Evolutionary conservation across 2,329 filamentous ascomycete species (phyloP).

Genomic region (Clonostachys sp.): DNA sequence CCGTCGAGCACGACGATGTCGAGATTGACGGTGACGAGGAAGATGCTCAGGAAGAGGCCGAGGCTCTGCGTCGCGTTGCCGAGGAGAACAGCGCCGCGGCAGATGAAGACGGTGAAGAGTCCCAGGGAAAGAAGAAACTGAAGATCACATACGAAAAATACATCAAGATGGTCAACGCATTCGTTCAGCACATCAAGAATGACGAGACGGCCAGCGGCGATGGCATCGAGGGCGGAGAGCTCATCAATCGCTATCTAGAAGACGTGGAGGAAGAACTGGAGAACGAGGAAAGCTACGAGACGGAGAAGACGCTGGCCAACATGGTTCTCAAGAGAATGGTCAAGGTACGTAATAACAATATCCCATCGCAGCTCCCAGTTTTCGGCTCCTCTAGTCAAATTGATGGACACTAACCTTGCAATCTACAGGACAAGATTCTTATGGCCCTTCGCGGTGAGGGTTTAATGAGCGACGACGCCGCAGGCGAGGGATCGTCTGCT

Average conservation of each 20-base stretch:
- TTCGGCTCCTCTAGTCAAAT: not conserved
- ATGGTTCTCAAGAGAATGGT: conserved; percentile 96
- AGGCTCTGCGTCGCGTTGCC: conserved; percentile 32
- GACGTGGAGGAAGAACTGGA: conserved; percentile 80
- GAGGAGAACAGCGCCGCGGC: conserved; percentile 23
- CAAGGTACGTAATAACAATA: conserved; percentile 57
- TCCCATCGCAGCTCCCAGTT: too few relatives aligned
- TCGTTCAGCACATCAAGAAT: conserved; percentile 79
- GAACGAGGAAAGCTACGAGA: conserved; percentile 75
- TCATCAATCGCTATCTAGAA: conserved; percentile 89
- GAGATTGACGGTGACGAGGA: conserved; percentile 79
- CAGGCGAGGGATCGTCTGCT: conserved; percentile 31
- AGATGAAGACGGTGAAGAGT: conserved; percentile 19
- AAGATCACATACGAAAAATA: conserved; percentile 97
- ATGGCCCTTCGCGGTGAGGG: conserved; percentile 69
- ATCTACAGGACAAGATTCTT: conserved; percentile 74
- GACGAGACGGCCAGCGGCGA: conserved; percentile 74
- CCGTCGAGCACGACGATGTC: conserved; percentile 94
- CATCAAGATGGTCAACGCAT: conserved; percentile 79
- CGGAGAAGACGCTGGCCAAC: conserved; percentile 65
- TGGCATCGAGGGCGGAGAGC: conserved; percentile 77
- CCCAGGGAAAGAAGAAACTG: conserved; percentile 57
- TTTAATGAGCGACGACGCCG: conserved; percentile 40
- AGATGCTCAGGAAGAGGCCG: conserved; percentile 35
- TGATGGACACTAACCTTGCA: conserved; percentile 32